Conservation (phyloP, 164 flowering plant genomes). For the Vitis rupestris region DNA sequence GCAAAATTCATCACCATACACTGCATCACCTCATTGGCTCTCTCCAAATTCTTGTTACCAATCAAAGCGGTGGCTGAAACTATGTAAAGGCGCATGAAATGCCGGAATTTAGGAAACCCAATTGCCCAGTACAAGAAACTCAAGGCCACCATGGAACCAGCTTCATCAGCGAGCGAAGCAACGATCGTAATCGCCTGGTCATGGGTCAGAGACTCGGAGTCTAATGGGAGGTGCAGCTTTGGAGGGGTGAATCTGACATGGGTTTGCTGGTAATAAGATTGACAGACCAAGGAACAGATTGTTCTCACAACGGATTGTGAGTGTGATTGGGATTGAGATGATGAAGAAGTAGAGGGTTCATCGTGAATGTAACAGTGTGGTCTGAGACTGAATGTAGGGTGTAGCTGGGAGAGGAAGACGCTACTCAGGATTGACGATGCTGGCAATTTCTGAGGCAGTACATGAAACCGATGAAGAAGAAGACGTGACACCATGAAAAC, state of each 20-base stretch:
- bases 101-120: constrained; percentile 46
- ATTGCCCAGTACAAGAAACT: constrained; percentile 82
- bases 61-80: constrained; percentile 57
- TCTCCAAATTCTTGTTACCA: constrained; percentile 52
- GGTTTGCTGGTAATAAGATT: constrained; percentile 44
- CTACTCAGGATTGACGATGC: background rate
- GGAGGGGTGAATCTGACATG: constrained; percentile 27
- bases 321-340: constrained; percentile 6
- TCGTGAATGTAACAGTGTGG: background rate
- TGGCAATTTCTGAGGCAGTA: background rate
- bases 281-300: constrained; percentile 45
- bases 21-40: constrained; percentile 69
- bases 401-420: constrained; percentile 1
- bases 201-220: constrained; percentile 45
- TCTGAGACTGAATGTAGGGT: background rate
- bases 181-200: constrained; percentile 73
- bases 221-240: constrained; percentile 29
- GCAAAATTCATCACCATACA: constrained; percentile 62
- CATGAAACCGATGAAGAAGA: background rate
- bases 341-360: constrained; percentile 2
- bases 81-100: constrained; percentile 77
- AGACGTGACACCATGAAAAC: constrained; percentile 10
- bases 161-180: constrained; percentile 64
- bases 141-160: constrained; percentile 77
- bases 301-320: constrained; percentile 34